phyloP scores from a whole-genome alignment of 805 yeast species.

The Candida parachauliodes region DNA sequence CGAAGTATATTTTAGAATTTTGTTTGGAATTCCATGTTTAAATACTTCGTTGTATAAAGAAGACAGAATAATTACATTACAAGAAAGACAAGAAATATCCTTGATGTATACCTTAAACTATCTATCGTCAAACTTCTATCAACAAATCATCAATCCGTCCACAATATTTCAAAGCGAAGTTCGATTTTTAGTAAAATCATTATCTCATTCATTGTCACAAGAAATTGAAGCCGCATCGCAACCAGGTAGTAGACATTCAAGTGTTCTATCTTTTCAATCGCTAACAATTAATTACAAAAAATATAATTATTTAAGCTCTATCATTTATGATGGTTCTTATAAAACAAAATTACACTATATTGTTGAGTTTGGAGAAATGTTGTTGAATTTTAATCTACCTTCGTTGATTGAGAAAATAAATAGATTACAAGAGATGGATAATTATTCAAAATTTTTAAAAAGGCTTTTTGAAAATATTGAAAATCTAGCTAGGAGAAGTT shows the following conservation, averaged over 20 bases:
- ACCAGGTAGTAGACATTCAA: slow-evolving; percentile 18
- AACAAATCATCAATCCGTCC: slow-evolving; percentile 14
- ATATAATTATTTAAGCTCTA: slow-evolving; percentile 16
- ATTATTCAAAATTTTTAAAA: neutral
- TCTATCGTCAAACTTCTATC: slow-evolving; percentile 16
- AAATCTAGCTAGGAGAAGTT: neutral
- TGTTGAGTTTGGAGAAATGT: slow-evolving; percentile 16
- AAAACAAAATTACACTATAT: slow-evolving; percentile 24
- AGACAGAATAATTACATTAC: slow-evolving; percentile 5
- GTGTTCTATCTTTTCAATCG: slow-evolving; percentile 13
- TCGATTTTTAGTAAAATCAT: slow-evolving; percentile 17
- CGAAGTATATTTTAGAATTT: slow-evolving; percentile 20
- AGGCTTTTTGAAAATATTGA: neutral
- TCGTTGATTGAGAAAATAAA: neutral
- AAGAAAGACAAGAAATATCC: slow-evolving; percentile 28
- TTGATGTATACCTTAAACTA: slow-evolving; percentile 24
- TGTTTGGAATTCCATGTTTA: slow-evolving; percentile 22
- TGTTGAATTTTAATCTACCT: slow-evolving; percentile 8
- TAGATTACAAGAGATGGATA: neutral
- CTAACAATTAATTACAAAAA: slow-evolving; percentile 1
- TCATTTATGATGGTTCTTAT: slow-evolving; percentile 25
- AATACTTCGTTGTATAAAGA: slow-evolving; percentile 8
- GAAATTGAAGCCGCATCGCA: slow-evolving; percentile 23
- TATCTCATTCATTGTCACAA: slow-evolving; percentile 18
- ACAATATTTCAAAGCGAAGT: slow-evolving; percentile 13